Evolutionary conservation across 1,139 yeast species (phyloP).

Genomic region (Pichia sp.): DNA sequence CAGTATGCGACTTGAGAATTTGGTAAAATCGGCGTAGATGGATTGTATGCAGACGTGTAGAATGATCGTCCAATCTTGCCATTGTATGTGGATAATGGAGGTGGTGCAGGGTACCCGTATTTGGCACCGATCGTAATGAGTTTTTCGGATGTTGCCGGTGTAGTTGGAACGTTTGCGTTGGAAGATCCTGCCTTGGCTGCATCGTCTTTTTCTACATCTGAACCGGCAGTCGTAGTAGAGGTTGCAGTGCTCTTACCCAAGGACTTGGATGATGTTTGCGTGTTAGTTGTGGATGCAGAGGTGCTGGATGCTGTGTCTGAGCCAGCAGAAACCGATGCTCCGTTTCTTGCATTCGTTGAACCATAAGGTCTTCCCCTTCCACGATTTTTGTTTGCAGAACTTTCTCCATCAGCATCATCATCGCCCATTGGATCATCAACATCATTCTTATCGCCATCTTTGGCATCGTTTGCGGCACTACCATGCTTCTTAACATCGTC

Average conservation of each 20-base stretch:
- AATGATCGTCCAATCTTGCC: constrained; percentile 31
- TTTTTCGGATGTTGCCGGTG: background rate
- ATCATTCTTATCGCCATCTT: background rate
- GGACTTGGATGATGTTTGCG: background rate
- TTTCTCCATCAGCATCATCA: too few relatives aligned
- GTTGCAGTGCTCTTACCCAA: background rate
- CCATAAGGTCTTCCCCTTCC: constrained; percentile 16
- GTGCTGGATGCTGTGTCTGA: background rate
- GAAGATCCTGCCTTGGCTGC: background rate
- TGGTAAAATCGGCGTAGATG: constrained; percentile 57
- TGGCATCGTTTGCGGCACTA: background rate
- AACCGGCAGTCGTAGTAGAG: background rate
- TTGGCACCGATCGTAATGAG: constrained; percentile 11
- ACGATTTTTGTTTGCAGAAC: too few relatives aligned
- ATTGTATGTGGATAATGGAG: constrained; percentile 17
- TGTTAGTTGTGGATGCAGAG: background rate
- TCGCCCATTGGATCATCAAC: background rate
- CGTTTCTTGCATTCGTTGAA: constrained; percentile 5
- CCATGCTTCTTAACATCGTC: too few relatives aligned
- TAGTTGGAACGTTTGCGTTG: background rate
- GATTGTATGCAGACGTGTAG: constrained; percentile 41
- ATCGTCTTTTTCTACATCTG: background rate
- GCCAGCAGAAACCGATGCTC: background rate
- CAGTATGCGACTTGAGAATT: constrained; percentile 92
- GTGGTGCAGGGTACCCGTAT: constrained; percentile 19